Evolutionary conservation across 331 rosid genomes (phyloP).

Genomic region (Dryas integrifolia): DNA sequence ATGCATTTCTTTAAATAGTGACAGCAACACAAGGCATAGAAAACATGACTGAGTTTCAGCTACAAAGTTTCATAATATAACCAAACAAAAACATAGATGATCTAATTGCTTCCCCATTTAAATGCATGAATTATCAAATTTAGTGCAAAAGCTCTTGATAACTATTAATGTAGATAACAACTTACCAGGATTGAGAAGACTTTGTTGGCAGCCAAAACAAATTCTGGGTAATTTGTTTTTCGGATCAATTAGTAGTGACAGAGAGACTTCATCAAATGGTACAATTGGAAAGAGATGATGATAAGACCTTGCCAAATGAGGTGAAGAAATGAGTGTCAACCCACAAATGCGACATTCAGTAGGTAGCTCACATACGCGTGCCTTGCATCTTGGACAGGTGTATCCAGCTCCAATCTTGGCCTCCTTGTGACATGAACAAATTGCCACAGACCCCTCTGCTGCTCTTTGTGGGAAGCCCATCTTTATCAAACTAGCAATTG

Average conservation of each 20-base stretch:
- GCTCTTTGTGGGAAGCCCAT: slow-evolving; percentile 99
- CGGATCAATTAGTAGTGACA: slow-evolving; percentile 41
- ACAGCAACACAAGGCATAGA: neutral
- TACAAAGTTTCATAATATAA: neutral
- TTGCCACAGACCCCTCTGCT: slow-evolving; percentile 86
- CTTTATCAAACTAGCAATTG: slow-evolving; percentile 83
- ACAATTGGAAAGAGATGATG: slow-evolving; percentile 93
- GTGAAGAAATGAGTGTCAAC: slow-evolving; percentile 93
- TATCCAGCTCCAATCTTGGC: slow-evolving; percentile 89
- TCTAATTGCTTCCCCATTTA: neutral
- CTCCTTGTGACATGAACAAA: slow-evolving; percentile 88
- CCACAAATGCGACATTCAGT: slow-evolving; percentile 92
- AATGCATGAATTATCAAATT: neutral
- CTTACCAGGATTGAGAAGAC: slow-evolving; percentile 62
- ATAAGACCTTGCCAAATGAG: slow-evolving; percentile 97
- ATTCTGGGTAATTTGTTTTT: slow-evolving; percentile 40
- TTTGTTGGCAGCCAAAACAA: slow-evolving; percentile 93
- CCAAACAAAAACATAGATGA: neutral
- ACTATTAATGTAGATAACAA: slow-evolving; percentile 5
- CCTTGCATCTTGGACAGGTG: slow-evolving; percentile 94
- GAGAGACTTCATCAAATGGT: slow-evolving; percentile 77
- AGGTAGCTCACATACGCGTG: slow-evolving; percentile 92
- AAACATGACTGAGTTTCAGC: slow-evolving; percentile 10
- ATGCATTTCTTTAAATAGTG: neutral
- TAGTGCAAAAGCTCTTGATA: neutral